These are phyloP conservation scores for Fraxinus americana DNA, from an alignment of 257 asterid genomes.

Conservation along the genomic window DNA sequence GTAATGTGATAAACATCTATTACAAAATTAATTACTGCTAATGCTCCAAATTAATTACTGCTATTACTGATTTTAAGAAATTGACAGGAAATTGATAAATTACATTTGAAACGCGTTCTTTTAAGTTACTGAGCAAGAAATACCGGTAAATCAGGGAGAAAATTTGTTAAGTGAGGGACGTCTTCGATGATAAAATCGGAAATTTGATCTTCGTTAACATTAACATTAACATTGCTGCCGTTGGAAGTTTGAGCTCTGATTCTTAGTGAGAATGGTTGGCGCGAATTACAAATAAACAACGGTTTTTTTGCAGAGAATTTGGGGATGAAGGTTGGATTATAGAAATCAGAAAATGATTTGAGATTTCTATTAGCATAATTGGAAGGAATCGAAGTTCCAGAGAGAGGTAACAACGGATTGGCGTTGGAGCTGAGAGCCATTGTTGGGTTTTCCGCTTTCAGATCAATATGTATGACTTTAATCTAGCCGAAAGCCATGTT, in stretches of 20 bases:
- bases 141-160: constrained; percentile 85
- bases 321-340: constrained; percentile 26
- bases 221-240: constrained; percentile 33
- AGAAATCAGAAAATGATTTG: constrained; percentile 26
- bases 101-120: background rate
- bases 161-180: constrained; percentile 79
- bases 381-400: constrained; percentile 24
- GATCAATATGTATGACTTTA: background rate
- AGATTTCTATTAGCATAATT: constrained; percentile 11
- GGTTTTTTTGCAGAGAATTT: constrained; percentile 19
- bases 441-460: background rate
- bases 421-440: constrained; percentile 30
- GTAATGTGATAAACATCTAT: no score
- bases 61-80: background rate
- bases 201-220: constrained; percentile 20
- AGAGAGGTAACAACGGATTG: constrained; percentile 24
- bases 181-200: constrained; percentile 77
- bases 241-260: constrained; percentile 40
- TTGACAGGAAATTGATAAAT: no score
- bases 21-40: no score
- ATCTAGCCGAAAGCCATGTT: background rate
- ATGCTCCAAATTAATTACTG: no score
- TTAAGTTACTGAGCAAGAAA: background rate
- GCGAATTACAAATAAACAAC: constrained; percentile 27
- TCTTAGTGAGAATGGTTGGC: constrained; percentile 24